Conservation (phyloP, 2,329 filamentous ascomycete species). For the Diaporthe vexans region DNA sequence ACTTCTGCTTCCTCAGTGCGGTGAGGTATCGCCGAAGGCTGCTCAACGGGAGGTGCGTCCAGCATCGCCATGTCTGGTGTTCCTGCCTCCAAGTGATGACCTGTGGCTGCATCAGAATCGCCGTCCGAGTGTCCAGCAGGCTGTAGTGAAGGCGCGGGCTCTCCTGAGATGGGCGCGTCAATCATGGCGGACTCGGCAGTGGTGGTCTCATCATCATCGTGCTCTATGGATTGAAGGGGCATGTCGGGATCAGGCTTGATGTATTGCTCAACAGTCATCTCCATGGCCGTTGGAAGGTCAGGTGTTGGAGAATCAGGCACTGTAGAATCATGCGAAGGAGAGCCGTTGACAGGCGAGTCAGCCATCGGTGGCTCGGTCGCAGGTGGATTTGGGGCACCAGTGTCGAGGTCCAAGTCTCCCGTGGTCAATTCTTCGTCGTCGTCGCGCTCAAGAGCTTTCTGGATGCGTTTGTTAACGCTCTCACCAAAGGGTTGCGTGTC, state of each 20-base stretch:
- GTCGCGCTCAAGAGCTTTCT: not conserved
- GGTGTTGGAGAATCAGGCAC: too few species aligned
- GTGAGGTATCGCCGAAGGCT: not conserved
- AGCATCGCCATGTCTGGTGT: not conserved
- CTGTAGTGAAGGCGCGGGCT: too few species aligned
- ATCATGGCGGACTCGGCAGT: not conserved
- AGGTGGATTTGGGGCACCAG: not conserved
- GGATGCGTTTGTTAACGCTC: not conserved
- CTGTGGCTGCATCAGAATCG: too few species aligned
- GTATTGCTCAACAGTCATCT: not conserved
- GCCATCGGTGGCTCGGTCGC: not conserved
- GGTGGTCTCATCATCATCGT: not conserved
- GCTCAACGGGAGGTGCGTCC: not conserved
- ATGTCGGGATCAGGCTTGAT: not conserved
- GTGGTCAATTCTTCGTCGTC: not conserved
- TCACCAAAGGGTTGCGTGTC: slow-evolving; percentile 7
- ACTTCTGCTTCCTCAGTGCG: not conserved
- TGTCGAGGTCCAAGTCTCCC: not conserved
- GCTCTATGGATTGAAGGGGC: not conserved
- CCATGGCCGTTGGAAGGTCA: not conserved
- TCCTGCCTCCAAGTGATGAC: not conserved
- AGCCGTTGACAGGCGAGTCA: not conserved
- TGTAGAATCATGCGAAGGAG: not conserved
- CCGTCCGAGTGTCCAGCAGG: too few species aligned
- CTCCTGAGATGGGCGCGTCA: not conserved